These are phyloP conservation scores for Eucalyptus tenuipes DNA, from an alignment of 345 rosid species.

Conservation along the genomic window DNA sequence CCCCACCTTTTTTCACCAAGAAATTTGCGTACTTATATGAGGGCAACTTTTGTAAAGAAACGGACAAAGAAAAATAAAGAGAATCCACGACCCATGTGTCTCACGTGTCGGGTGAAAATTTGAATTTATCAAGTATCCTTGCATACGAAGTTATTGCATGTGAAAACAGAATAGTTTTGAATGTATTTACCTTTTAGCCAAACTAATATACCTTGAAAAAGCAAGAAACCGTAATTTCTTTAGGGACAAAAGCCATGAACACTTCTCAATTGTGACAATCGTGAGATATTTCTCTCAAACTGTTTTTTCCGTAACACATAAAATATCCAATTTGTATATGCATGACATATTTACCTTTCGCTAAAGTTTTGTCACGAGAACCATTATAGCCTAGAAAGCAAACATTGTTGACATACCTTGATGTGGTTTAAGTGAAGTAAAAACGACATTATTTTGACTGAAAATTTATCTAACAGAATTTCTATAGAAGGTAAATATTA, in stretches of 20 bases:
- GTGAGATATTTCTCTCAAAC: fast-evolving
- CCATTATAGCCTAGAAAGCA: background rate
- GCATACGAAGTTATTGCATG: background rate
- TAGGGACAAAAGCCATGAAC: background rate
- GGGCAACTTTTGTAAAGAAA: background rate
- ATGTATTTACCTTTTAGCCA: background rate
- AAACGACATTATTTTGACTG: no score
- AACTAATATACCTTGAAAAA: background rate
- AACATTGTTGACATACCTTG: background rate
- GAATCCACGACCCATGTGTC: background rate
- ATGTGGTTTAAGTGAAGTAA: no score
- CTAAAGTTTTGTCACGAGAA: background rate
- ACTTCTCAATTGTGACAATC: fast-evolving
- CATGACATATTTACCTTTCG: no score
- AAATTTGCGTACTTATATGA: background rate
- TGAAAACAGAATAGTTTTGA: background rate
- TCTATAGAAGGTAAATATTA: fast-evolving
- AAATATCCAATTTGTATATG: fast-evolving
- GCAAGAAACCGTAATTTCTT: background rate
- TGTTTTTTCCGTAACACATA: no score
- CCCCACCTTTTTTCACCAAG: background rate
- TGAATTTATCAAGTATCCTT: background rate
- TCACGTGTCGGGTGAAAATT: background rate
- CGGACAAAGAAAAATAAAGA: background rate
- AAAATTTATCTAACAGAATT: no score